Conservation (phyloP, 805 yeast species). For the Wickerhamiella musiphila region DNA sequence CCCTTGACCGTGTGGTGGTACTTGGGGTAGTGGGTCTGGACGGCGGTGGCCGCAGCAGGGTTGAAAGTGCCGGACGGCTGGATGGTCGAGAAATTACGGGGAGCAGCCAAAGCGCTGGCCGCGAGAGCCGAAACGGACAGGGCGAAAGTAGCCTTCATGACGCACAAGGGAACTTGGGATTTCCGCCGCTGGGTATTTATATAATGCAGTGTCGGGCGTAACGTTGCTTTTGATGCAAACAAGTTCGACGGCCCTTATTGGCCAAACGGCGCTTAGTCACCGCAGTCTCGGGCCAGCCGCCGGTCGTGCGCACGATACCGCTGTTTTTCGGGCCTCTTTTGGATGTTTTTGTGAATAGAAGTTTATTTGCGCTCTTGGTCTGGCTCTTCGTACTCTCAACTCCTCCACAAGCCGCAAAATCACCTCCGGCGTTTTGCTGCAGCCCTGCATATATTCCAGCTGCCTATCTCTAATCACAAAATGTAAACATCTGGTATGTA, state of each 20-base stretch:
- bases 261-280: no score
- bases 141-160: slow-evolving; percentile 7
- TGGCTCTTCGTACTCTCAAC: no score
- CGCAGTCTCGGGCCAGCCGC: neutral
- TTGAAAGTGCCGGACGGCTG: slow-evolving; percentile 17
- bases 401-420: no score
- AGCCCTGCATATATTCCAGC: no score
- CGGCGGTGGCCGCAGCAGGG: slow-evolving; percentile 19
- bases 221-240: slow-evolving; percentile 2
- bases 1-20: slow-evolving; percentile 18
- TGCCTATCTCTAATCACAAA: no score
- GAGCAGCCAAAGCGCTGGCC: slow-evolving; percentile 14
- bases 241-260: slow-evolving; percentile 1
- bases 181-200: slow-evolving; percentile 1
- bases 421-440: no score
- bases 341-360: no score
- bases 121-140: slow-evolving; percentile 9
- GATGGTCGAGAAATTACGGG: slow-evolving; percentile 15
- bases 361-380: no score
- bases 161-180: slow-evolving; percentile 1
- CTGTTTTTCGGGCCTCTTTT: no score
- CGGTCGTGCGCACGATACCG: slow-evolving; percentile 18
- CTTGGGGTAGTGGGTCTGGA: slow-evolving; percentile 18
- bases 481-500: no score
- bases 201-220: slow-evolving; percentile 2